Conservation (phyloP, 257 asterid species). For the Perilla frutescens region DNA sequence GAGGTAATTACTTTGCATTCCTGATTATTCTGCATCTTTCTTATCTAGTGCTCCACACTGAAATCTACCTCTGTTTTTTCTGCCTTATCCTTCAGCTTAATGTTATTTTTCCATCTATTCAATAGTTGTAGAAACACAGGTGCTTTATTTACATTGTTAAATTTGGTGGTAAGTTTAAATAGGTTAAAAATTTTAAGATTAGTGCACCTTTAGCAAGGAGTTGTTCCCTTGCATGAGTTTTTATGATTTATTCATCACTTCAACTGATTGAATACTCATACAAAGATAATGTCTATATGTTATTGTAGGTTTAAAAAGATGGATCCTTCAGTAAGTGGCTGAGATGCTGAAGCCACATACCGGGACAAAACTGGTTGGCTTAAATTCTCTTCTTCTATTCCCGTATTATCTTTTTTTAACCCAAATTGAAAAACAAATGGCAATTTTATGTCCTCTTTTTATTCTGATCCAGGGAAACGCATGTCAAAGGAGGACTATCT, state of each 20-base stretch:
- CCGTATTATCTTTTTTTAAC: slow-evolving; percentile 13
- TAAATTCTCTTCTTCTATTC: background rate
- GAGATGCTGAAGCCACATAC: slow-evolving; percentile 75
- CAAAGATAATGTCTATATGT: slow-evolving; percentile 7
- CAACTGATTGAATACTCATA: slow-evolving; percentile 26
- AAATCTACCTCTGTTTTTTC: slow-evolving; percentile 4
- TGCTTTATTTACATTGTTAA: slow-evolving; percentile 1
- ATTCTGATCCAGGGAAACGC: slow-evolving; percentile 63
- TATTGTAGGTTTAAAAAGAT: slow-evolving; percentile 66
- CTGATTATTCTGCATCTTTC: background rate
- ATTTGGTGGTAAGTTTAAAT: slow-evolving; percentile 16
- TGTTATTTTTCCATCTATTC: slow-evolving; percentile 10
- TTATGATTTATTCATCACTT: slow-evolving; percentile 9
- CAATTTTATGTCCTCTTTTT: slow-evolving; percentile 28
- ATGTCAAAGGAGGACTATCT: slow-evolving; percentile 81
- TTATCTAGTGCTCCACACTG: background rate
- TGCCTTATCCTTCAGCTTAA: slow-evolving; percentile 12
- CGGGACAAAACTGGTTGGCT: slow-evolving; percentile 85
- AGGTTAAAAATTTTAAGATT: background rate
- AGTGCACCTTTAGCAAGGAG: slow-evolving; percentile 24
- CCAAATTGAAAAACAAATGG: background rate
- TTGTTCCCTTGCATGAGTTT: slow-evolving; percentile 17
- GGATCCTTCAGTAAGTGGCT: slow-evolving; percentile 85
- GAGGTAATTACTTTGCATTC: slow-evolving; percentile 55
- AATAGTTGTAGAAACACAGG: background rate